Base-by-base conservation (phyloP, 495 filamentous ascomycete genomes). In the Alectoria sarmentosa region DNA sequence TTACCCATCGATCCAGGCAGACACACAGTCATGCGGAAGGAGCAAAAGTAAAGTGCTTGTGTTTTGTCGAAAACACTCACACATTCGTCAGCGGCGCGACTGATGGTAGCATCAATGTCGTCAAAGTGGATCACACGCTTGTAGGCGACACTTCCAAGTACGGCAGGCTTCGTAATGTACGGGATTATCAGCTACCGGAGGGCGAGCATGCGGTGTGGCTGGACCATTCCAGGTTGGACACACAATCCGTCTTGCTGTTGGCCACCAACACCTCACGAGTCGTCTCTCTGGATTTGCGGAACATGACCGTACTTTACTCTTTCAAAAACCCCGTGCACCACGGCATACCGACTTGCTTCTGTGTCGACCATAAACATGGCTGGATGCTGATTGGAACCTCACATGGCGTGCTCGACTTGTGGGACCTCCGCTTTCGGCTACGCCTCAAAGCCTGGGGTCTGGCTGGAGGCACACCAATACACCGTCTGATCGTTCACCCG, bases 361-460 rank as follows among this genome's bases (percentile, higher is more conserved):
- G 90, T 74, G 78, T 93, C 38, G 90, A 96, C 69, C 79, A 85
- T 34, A 89, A 85, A 70, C 87, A 88, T 58, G 90, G 90, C 68
- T 99, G 95, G 95, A 78, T 99, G 6, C 78, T 96, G 10, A 75
- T 98, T 6, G 94, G 92, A 39, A 98, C 95, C 1, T 90, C 92
- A 10, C 92, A 98, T 69, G 95, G 95, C 5, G 86, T 97, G 56
- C 77, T 99, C 11, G 90, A 96, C 69, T 80, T 99, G 23, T 99
- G 95, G 94, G 95, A 99, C 72, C 83, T 99, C 21, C 88, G 95
- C 21, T 99, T 98, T 77, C 88, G 84, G 60, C 81, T 96, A 58
- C 86, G 91, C 21, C 75, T 96, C 37, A 92, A 90, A 74, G 89
- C 86, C 9, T 98, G 92, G 93, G 91, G 90, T 28, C 82, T 99